Evolutionary conservation across 2,329 filamentous ascomycete genomes (phyloP).

Genomic region (Fusarium newnesense): DNA sequence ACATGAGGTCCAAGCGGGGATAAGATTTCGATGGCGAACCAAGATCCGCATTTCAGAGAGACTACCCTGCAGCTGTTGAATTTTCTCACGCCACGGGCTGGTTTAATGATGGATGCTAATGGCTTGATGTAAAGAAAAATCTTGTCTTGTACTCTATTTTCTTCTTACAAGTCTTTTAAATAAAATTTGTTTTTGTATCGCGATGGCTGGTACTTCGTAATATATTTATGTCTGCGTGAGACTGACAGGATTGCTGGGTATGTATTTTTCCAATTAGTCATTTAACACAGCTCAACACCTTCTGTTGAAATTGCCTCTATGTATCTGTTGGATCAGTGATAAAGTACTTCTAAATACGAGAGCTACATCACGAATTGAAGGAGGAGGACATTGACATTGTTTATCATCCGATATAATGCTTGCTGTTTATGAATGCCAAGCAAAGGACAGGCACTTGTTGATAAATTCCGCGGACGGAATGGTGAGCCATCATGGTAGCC

Average conservation of each 20-base stretch:
- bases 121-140: not conserved
- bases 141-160: not conserved
- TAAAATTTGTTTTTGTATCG: no score
- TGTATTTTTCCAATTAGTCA: no score
- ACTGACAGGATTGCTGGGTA: no score
- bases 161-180: no score
- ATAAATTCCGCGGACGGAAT: not conserved
- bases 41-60: not conserved
- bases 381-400: accelerated
- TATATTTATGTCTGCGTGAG: no score
- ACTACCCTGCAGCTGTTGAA: not conserved
- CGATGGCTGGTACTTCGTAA: no score
- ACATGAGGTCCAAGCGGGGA: not conserved
- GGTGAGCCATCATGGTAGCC: accelerated
- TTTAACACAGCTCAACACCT: no score
- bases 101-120: no score
- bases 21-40: not conserved
- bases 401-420: not conserved
- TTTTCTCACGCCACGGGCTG: accelerated
- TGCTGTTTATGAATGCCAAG: accelerated
- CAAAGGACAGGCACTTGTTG: not conserved
- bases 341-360: not conserved
- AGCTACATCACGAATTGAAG: accelerated
- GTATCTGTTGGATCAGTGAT: accelerated
- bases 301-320: no score